phyloP scores from a whole-genome alignment of 2,329 filamentous ascomycete species.

The Didymella arachidicola region DNA sequence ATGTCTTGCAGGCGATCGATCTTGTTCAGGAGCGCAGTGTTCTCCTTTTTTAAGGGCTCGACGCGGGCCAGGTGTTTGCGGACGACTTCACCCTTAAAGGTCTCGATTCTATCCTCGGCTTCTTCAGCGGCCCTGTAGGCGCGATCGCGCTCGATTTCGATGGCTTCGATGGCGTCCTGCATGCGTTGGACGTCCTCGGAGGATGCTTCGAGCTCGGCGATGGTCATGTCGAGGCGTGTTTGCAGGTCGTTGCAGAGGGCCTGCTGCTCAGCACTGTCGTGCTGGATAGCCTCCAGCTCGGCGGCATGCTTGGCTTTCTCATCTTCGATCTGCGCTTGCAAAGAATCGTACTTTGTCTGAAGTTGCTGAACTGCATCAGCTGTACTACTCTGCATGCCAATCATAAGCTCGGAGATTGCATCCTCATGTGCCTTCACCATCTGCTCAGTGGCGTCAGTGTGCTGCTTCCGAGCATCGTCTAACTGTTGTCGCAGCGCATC shows the following conservation, averaged over 20 bases:
- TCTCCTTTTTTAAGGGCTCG: conserved; percentile 47
- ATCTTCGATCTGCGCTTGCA: conserved; percentile 33
- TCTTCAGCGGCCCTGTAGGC: conserved; percentile 33
- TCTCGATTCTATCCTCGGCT: conserved; percentile 46
- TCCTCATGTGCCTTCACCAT: conserved; percentile 46
- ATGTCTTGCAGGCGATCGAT: conserved; percentile 47
- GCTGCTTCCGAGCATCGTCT: conserved; percentile 37
- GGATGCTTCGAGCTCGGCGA: conserved; percentile 17
- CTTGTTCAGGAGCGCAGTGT: conserved; percentile 41
- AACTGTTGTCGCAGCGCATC: conserved; percentile 36
- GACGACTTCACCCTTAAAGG: conserved; percentile 48
- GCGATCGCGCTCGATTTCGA: conserved; percentile 32
- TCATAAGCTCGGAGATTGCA: conserved; percentile 47
- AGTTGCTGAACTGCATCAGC: conserved; percentile 45
- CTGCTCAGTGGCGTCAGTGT: conserved; percentile 40
- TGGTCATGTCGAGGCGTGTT: conserved; percentile 28
- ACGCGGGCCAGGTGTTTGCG: conserved; percentile 47
- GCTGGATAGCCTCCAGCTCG: conserved; percentile 33
- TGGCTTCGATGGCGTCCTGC: conserved; percentile 22
- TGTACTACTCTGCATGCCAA: conserved; percentile 45
- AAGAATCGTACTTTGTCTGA: conserved; percentile 44
- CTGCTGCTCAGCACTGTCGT: conserved; percentile 28
- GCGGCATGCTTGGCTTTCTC: conserved; percentile 28
- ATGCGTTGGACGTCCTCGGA: conserved; percentile 23
- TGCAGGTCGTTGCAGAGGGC: conserved; percentile 27